These are phyloP conservation scores for Termitomyces sp. DNA, from an alignment of 768 basidiomycete species.

Conservation along the genomic window DNA sequence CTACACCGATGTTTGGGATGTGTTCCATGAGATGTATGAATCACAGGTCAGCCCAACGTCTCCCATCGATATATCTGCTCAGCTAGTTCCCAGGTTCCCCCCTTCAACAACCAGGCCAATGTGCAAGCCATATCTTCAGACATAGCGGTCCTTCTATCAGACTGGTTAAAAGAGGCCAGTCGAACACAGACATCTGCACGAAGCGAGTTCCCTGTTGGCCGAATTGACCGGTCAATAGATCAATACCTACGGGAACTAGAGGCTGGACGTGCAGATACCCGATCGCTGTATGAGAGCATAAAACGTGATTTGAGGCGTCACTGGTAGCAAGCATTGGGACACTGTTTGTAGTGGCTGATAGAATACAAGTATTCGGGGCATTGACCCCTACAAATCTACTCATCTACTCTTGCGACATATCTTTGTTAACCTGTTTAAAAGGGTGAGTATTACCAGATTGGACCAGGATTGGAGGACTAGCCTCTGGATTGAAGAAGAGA, in stretches of 20 bases:
- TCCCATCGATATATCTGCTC: neutral
- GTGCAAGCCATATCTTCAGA: constrained; percentile 78
- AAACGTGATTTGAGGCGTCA: constrained; percentile 66
- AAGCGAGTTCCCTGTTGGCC: constrained; percentile 71
- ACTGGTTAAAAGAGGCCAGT: constrained; percentile 77
- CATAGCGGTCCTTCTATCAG: constrained; percentile 71
- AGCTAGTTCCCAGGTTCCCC: constrained; percentile 51
- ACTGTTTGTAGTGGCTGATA: neutral
- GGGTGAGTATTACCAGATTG: neutral
- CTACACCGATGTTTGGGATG: constrained; percentile 77
- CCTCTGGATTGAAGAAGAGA: constrained; percentile 76
- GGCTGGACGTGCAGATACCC: constrained; percentile 56
- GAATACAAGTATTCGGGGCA: neutral
- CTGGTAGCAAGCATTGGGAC: constrained; percentile 42
- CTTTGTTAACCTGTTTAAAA: constrained; percentile 52
- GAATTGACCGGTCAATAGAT: constrained; percentile 67
- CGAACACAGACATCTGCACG: constrained; percentile 62
- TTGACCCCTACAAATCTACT: neutral
- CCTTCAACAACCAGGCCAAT: constrained; percentile 76
- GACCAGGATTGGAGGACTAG: constrained; percentile 26
- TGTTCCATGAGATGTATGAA: constrained; percentile 82
- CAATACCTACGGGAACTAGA: constrained; percentile 72
- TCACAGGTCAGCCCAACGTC: constrained; percentile 59
- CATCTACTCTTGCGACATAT: constrained; percentile 35
- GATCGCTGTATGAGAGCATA: constrained; percentile 57